A percentile compares a stretch with the other conserved stretches of the same genome.
Evolutionary conservation across 495 filamentous ascomycete genomes (phyloP).

Genomic region (Tirmania nivea): DNA sequence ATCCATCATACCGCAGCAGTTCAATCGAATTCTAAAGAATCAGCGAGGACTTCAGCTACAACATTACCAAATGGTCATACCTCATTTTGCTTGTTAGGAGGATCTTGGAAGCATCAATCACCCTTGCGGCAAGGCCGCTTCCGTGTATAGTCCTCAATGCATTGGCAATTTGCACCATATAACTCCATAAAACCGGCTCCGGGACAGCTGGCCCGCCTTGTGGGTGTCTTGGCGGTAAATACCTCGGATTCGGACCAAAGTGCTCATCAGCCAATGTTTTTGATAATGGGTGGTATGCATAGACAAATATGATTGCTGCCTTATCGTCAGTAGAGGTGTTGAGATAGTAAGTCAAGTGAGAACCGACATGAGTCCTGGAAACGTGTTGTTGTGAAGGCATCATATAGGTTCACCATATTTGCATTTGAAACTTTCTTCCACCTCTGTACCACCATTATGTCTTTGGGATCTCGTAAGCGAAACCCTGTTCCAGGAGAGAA

Average conservation of each 20-base stretch:
- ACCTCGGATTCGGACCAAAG: slow-evolving; percentile 36
- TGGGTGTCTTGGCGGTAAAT: slow-evolving; percentile 25
- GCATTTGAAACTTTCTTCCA: slow-evolving; percentile 76
- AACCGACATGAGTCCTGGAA: slow-evolving; percentile 64
- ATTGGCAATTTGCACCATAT: slow-evolving; percentile 78
- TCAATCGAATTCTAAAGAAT: slow-evolving; percentile 54
- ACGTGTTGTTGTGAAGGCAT: slow-evolving; percentile 76
- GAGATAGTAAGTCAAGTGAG: neutral
- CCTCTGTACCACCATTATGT: slow-evolving; percentile 63
- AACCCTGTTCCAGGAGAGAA: slow-evolving; percentile 29
- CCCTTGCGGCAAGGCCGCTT: slow-evolving; percentile 56
- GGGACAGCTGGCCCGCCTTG: slow-evolving; percentile 31
- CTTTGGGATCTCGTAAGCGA: slow-evolving; percentile 68
- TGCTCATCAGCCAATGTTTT: slow-evolving; percentile 79
- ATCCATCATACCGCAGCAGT: slow-evolving; percentile 68
- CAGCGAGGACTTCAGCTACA: neutral
- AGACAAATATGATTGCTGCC: slow-evolving; percentile 61
- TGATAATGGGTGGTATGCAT: slow-evolving; percentile 74
- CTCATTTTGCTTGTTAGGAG: slow-evolving; percentile 50
- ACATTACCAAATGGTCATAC: slow-evolving; percentile 1
- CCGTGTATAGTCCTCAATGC: slow-evolving; percentile 71
- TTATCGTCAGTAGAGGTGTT: neutral
- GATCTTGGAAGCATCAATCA: slow-evolving; percentile 67
- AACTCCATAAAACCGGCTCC: slow-evolving; percentile 72
- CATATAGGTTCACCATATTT: slow-evolving; percentile 67